Base-by-base conservation (phyloP, 2,329 filamentous ascomycete species). In the Myriangium duriaei region DNA sequence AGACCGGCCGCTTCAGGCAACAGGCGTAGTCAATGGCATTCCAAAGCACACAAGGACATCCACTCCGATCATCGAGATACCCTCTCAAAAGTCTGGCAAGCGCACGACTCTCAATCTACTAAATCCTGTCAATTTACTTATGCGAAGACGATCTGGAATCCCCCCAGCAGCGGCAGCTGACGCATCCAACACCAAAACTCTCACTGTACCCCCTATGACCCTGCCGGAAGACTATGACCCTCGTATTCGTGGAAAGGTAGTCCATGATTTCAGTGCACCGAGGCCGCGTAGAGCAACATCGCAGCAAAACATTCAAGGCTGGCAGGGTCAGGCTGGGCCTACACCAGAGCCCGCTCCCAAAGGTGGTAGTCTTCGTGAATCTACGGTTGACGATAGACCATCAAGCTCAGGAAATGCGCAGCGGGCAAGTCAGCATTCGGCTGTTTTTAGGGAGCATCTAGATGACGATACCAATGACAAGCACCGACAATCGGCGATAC, bases 211-310 rank as follows among this genome's bases (percentile, higher is more conserved):
- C 58, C 69, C 12, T 61, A 65, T 37, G 64, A 32, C 42, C 14
- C 46, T 59, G 14, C 71, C 72, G 2, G 72, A 74, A 41, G 69
- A 76, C 47, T 77, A 74, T 49, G 73, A 77, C 47, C 73, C 74
- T 10, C 64, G 73, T 37, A 79, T 78, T 42, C 67, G 71, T 37
- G 75, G 74, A 12, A 75, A 70, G 34, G 67, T 74, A 14, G 65
- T 79, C 1, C 74, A 79, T 56, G 75, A 79, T 48, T 79, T 79
- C 52, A 76, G 72, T 34, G 71, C 69, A 3, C 75, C 74, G 4
- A 62, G 72, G 36, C 58, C 64, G 30, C 64, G 67, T 38, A 31
- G 39, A 15, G 28, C 26, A 4, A 29, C 32, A 9, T 36, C 39
- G 9, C 24, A 37, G 11, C 33, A 31, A n/a, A 37, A 30, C 12